Evolutionary conservation across 495 filamentous ascomycete species (phyloP).

Genomic region (Diplogelasinospora grovesii): DNA sequence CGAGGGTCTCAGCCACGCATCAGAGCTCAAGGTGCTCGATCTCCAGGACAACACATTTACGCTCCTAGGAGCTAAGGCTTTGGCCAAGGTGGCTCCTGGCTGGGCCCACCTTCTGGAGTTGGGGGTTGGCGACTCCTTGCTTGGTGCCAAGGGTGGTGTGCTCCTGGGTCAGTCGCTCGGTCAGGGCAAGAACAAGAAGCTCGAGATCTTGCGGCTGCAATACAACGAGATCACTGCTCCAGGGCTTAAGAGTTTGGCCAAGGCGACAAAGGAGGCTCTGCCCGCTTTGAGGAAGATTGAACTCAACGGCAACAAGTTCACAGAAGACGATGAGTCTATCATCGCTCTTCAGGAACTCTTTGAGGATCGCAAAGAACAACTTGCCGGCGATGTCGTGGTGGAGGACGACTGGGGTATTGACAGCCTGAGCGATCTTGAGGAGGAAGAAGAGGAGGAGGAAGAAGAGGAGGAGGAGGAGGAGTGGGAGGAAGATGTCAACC

Average conservation of each 20-base stretch:
- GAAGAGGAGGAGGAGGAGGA: constrained; percentile 64
- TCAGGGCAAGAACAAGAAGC: constrained; percentile 65
- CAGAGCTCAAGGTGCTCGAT: constrained; percentile 65
- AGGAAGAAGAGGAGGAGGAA: constrained; percentile 67
- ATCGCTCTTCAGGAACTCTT: constrained; percentile 42
- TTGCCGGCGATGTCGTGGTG: constrained; percentile 50
- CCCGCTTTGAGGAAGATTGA: constrained; percentile 74
- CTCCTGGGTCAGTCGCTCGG: constrained; percentile 65
- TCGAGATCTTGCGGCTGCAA: constrained; percentile 77
- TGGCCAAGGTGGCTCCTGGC: constrained; percentile 62
- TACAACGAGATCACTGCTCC: constrained; percentile 86
- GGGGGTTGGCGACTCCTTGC: constrained; percentile 81
- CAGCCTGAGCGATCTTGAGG: constrained; percentile 75
- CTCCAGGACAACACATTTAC: constrained; percentile 98
- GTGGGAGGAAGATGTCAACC: constrained; percentile 49
- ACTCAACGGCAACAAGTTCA: constrained; percentile 92
- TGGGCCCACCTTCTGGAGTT: constrained; percentile 78
- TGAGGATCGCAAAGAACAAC: constrained; percentile 54
- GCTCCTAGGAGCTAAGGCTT: constrained; percentile 64
- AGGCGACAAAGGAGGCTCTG: constrained; percentile 57
- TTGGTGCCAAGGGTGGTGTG: constrained; percentile 71
- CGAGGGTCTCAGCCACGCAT: constrained; percentile 64
- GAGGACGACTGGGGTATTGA: constrained; percentile 77
- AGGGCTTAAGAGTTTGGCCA: constrained; percentile 61
- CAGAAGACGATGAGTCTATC: constrained; percentile 69